Evolutionary conservation across 73 alveolate species (phyloP), one percentile per base, ranked within the genome.

Genomic region (Paramecium octaurelia): DNA sequence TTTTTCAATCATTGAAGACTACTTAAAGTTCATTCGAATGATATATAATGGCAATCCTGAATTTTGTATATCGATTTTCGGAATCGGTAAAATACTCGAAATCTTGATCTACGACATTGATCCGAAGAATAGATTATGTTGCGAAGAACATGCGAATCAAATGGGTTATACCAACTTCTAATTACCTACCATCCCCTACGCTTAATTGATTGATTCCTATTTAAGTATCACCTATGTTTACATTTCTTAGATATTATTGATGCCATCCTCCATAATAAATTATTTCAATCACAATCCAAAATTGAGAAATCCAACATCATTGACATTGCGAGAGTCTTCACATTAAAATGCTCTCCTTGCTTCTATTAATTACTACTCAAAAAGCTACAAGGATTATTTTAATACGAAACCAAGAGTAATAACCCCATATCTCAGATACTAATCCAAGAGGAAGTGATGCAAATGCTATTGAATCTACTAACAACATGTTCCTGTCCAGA

Each of bases 401-500:
- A 80, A 23, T 80, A 43, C 23, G 91, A 80, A 18, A 80, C 3
- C 18, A 23, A 42, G 34, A 43, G 76, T 24, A 34, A 80, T 46
- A 34, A 80, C 44, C 91, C 91, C 0, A 80, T 80, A 11, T 80
- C 91, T 10, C 12, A 80, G 57, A 80, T 80, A 3, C 18, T 80
- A 1, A 43, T 80, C 1, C 7, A 48, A 35, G 70, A 80, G 10
- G 91, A 80, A 43, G 57, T 48, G 1, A 80, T 80, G 91, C n/a
- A 80, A 23, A 80, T 80, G 91, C 12, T 80, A 44, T 48, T 80
- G 24, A 80, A 80, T 35, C 46, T 80, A 46, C 23, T 80, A 24
- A 80, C 91, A 40, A 80, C 91, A 43, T 80, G 91, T 20, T 80
- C 75, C 4, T 80, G 91, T 46, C 91, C 91, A 43, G 91, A 80